phyloP scores from a whole-genome alignment of 768 basidiomycete species.

The Naganishia antarctica region DNA sequence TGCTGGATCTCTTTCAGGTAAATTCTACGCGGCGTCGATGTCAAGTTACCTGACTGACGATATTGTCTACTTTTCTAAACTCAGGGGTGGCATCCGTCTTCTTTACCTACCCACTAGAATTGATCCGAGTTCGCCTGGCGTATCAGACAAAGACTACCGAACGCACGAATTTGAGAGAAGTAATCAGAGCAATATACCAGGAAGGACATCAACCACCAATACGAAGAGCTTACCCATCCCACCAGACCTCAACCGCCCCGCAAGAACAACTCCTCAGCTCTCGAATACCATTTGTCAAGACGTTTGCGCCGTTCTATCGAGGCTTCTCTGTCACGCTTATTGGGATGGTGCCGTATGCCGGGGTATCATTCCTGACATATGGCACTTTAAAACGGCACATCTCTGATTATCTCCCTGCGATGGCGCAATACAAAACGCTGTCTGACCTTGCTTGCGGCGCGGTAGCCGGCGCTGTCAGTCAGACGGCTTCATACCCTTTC shows the following conservation, averaged over 20 bases:
- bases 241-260: conserved; percentile 33
- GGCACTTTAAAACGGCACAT: conserved; percentile 61
- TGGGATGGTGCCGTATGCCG: conserved; percentile 94
- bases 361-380: conserved; percentile 89
- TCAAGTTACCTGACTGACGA: too few relatives aligned
- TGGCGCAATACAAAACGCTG: conserved; percentile 51
- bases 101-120: conserved; percentile 90
- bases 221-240: conserved; percentile 30
- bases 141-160: conserved; percentile 60
- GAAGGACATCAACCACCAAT: conserved; percentile 54
- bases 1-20: conserved; percentile 84
- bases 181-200: conserved; percentile 58
- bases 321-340: conserved; percentile 88
- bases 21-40: too few relatives aligned
- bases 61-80: conserved; percentile 3
- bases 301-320: conserved; percentile 73
- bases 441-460: conserved; percentile 80
- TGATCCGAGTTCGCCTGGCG: conserved; percentile 92
- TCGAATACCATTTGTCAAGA: conserved; percentile 38
- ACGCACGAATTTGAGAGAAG: conserved; percentile 55
- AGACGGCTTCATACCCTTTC: conserved; percentile 90
- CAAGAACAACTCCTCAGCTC: conserved; percentile 23
- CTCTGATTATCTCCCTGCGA: conserved; percentile 33
- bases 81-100: conserved; percentile 78
- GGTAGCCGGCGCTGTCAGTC: conserved; percentile 73